Conservation (phyloP, 2,329 filamentous ascomycete species). For the Paraphaeosphaeria minitans region DNA sequence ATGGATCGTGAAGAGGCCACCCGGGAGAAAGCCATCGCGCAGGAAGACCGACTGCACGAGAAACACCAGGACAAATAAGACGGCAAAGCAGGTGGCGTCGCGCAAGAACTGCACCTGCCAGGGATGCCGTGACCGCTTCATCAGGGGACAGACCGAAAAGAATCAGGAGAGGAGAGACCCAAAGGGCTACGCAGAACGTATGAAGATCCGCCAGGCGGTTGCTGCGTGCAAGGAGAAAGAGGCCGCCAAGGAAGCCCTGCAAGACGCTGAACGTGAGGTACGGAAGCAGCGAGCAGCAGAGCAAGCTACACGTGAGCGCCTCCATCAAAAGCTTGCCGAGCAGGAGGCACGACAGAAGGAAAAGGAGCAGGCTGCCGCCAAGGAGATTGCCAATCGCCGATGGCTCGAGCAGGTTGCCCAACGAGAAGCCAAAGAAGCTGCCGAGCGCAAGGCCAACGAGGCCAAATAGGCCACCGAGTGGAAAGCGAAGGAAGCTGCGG, state of each 20-base stretch:
- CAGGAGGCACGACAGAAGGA: neutral
- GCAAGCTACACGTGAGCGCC: neutral
- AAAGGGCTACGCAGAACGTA: neutral
- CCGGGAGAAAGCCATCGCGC: neutral
- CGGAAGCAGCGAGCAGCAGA: neutral
- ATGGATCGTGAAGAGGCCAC: neutral
- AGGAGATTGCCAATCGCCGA: neutral
- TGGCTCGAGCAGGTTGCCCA: neutral
- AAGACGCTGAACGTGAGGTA: neutral
- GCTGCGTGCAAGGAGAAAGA: slow-evolving; percentile 1
- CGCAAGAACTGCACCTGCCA: slow-evolving; percentile 6
- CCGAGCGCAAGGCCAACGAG: neutral
- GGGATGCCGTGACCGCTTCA: slow-evolving; percentile 1
- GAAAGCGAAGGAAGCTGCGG: neutral
- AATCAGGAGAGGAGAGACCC: neutral
- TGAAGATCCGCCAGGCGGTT: neutral
- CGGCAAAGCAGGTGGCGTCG: neutral
- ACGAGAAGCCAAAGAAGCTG: neutral
- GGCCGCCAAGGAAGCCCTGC: neutral
- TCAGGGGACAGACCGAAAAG: neutral
- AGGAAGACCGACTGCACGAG: slow-evolving; percentile 3
- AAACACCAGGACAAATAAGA: neutral
- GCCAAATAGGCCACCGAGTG: neutral
- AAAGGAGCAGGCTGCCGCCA: neutral
- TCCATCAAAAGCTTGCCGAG: neutral